A percentile compares a stretch with the other conserved stretches of the same genome.
Evolutionary conservation across 2,329 filamentous ascomycete genomes (phyloP).

Genomic region (Phyllosticta citrichinensis): DNA sequence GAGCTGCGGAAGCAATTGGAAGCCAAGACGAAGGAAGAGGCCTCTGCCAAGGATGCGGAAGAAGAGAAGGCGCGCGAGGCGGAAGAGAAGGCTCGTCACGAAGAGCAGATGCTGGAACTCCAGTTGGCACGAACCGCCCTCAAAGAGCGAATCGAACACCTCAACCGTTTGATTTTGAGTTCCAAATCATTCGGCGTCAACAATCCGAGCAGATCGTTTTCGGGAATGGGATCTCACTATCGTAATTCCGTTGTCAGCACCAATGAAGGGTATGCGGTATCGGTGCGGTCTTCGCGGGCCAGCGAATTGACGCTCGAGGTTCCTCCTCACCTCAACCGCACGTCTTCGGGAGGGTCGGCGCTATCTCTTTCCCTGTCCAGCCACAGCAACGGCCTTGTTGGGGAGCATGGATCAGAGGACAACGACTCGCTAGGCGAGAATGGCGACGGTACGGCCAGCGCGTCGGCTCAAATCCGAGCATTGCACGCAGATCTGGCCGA

Average conservation of each 20-base stretch:
- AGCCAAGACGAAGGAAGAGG: slow-evolving; percentile 36
- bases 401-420: slow-evolving; percentile 24
- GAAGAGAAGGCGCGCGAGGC: slow-evolving; percentile 55
- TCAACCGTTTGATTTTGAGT: slow-evolving; percentile 88
- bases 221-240: slow-evolving; percentile 21
- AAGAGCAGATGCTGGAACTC: slow-evolving; percentile 98
- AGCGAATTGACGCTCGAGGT: slow-evolving; percentile 33
- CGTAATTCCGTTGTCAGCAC: slow-evolving; percentile 32
- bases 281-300: slow-evolving; percentile 26
- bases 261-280: slow-evolving; percentile 39
- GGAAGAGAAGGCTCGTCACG: slow-evolving; percentile 76
- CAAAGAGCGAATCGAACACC: slow-evolving; percentile 93
- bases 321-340: slow-evolving; percentile 18
- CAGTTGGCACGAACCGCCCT: slow-evolving; percentile 89
- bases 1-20: slow-evolving; percentile 75
- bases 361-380: slow-evolving; percentile 17
- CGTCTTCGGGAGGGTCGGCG: slow-evolving; percentile 16
- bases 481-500: slow-evolving; percentile 91
- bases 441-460: slow-evolving; percentile 73
- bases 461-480: slow-evolving; percentile 79
- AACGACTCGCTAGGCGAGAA: slow-evolving; percentile 60
- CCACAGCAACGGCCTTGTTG: slow-evolving; percentile 15
- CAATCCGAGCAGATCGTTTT: slow-evolving; percentile 30
- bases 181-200: slow-evolving; percentile 96
- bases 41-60: slow-evolving; percentile 54